Conservation (phyloP, 176 grass and related monocot genomes). For the Dactylis glomerata region DNA sequence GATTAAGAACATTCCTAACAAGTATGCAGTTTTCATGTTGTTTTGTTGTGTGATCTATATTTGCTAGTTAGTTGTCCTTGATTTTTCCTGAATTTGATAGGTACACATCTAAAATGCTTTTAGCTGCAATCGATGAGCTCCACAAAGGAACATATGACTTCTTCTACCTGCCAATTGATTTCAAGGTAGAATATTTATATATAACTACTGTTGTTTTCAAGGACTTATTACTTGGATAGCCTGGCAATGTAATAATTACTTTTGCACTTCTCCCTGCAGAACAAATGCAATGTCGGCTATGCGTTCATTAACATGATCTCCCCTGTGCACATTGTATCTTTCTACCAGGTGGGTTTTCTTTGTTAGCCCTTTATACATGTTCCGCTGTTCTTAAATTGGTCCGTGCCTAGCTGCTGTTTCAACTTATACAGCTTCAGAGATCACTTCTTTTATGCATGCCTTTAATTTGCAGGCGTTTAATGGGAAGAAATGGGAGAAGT, state of each 20-base stretch:
- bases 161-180: constrained; percentile 97
- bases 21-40: constrained; percentile 44
- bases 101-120: constrained; percentile 98
- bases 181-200: constrained; percentile 55
- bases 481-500: constrained; percentile 99
- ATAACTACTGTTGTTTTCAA: neutral
- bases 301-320: constrained; percentile 97
- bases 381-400: neutral
- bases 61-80: constrained; percentile 26
- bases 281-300: constrained; percentile 99
- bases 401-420: neutral
- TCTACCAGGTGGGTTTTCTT: constrained; percentile 68
- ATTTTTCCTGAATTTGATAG: constrained; percentile 42
- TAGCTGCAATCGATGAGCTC: constrained; percentile 83
- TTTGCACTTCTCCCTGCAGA: constrained; percentile 47
- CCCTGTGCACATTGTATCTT: constrained; percentile 79
- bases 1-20: constrained; percentile 98
- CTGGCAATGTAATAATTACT: neutral
- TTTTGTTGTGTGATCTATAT: constrained; percentile 15
- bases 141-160: constrained; percentile 93
- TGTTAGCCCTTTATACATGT: constrained; percentile 6
- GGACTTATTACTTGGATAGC: neutral
- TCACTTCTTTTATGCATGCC: neutral
- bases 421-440: constrained; percentile 6
- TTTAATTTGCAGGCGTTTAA: constrained; percentile 66